Evolutionary conservation across 2,329 filamentous ascomycete species (phyloP).

Genomic region (Colletotrichum sp.): DNA sequence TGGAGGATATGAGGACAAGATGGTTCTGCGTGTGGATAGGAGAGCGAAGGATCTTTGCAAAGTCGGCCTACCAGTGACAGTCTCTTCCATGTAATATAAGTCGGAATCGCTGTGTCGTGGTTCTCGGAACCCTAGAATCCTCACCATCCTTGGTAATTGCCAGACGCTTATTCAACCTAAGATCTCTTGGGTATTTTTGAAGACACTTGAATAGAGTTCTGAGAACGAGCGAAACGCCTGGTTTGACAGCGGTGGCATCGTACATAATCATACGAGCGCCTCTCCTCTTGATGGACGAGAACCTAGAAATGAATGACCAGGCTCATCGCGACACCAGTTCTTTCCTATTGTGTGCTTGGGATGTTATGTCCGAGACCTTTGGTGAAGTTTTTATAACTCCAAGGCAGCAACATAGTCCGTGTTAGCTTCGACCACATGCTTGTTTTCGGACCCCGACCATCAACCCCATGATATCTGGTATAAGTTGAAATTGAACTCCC

Average conservation of each 20-base stretch:
- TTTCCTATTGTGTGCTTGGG: no score
- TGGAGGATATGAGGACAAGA: not conserved
- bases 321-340: no score
- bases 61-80: rapidly evolving
- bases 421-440: rapidly evolving
- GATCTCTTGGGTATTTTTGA: rapidly evolving
- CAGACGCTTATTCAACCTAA: rapidly evolving
- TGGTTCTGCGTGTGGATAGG: no score
- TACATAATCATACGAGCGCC: no score
- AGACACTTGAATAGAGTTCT: not conserved
- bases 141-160: not conserved
- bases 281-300: not conserved
- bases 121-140: not conserved
- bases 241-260: no score
- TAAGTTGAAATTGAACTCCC: no score
- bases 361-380: no score
- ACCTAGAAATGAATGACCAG: rapidly evolving
- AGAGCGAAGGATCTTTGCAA: not conserved
- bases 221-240: not conserved
- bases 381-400: no score
- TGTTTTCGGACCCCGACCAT: not conserved
- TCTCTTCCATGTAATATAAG: not conserved
- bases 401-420: not conserved
- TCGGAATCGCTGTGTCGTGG: no score
- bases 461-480: not conserved